Percentiles rank a stretch among this genome's conserved stretches.
Conservation (phyloP, 805 yeast species). For the Lachancea waltii region DNA sequence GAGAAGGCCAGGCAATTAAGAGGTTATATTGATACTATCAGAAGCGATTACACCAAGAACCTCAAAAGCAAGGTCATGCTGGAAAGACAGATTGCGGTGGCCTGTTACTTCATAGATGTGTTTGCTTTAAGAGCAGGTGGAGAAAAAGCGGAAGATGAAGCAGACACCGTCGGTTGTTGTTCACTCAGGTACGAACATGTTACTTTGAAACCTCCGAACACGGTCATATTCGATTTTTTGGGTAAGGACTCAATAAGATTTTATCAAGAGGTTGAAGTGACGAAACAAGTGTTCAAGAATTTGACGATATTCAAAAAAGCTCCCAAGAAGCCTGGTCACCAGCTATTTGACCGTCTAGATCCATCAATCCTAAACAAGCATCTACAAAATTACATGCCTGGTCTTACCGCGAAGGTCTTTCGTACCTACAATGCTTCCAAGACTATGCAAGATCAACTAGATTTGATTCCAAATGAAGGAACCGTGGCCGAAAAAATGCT, state of each 20-base stretch:
- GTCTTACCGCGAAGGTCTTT: constrained; percentile 92
- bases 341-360: constrained; percentile 82
- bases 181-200: constrained; percentile 87
- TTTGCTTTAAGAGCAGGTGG: constrained; percentile 98
- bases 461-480: constrained; percentile 77
- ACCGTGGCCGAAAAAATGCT: constrained; percentile 83
- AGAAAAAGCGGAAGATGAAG: constrained; percentile 94
- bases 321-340: constrained; percentile 90
- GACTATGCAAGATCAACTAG: constrained; percentile 94
- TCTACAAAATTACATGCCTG: constrained; percentile 84
- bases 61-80: constrained; percentile 72
- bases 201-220: constrained; percentile 76
- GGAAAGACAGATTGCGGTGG: constrained; percentile 88
- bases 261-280: constrained; percentile 89
- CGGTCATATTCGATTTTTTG: constrained; percentile 81
- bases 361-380: constrained; percentile 80
- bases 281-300: constrained; percentile 85
- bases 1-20: constrained; percentile 88
- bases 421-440: constrained; percentile 96
- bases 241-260: constrained; percentile 94
- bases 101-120: constrained; percentile 85
- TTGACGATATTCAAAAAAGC: constrained; percentile 77
- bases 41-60: constrained; percentile 65
- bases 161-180: constrained; percentile 97
- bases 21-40: constrained; percentile 60